Evolutionary conservation across 345 rosid genomes (phyloP).

Genomic region (Passiflora organensis): DNA sequence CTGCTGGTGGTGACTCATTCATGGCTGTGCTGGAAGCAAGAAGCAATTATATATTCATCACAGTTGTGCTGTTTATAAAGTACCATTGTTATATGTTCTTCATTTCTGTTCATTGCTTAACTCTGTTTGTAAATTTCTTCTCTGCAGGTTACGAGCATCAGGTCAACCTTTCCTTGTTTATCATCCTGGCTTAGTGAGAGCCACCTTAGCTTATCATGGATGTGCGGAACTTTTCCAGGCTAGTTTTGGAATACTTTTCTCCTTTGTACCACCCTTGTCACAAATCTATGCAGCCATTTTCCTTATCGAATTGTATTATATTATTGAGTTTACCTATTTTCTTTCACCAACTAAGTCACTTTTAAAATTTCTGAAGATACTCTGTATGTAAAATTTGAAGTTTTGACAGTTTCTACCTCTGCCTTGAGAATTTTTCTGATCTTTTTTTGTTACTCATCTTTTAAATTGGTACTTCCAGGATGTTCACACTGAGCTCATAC

Average conservation of each 20-base stretch:
- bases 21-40: too few relatives aligned
- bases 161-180: slow-evolving; percentile 81
- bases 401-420: not conserved
- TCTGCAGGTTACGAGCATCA: slow-evolving; percentile 58
- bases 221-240: slow-evolving; percentile 99
- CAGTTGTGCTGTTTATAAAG: too few relatives aligned
- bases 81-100: not conserved
- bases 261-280: slow-evolving; percentile 10
- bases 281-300: not conserved
- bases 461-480: slow-evolving; percentile 46
- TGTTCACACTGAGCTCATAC: slow-evolving; percentile 91
- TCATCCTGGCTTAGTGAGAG: slow-evolving; percentile 85
- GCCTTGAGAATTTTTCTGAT: slow-evolving; percentile 9
- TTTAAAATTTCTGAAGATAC: slow-evolving; percentile 1
- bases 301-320: not conserved
- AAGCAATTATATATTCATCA: too few relatives aligned
- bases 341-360: not conserved
- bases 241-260: slow-evolving; percentile 18
- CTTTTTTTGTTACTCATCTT: slow-evolving; percentile 16
- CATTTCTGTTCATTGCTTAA: slow-evolving; percentile 14
- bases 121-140: not conserved
- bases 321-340: not conserved
- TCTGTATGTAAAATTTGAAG: not conserved
- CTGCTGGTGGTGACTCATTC: not conserved
- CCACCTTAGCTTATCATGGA: slow-evolving; percentile 90